Evolutionary conservation across 2,329 filamentous ascomycete genomes (phyloP).

Genomic region (Xylariaceae sp.): DNA sequence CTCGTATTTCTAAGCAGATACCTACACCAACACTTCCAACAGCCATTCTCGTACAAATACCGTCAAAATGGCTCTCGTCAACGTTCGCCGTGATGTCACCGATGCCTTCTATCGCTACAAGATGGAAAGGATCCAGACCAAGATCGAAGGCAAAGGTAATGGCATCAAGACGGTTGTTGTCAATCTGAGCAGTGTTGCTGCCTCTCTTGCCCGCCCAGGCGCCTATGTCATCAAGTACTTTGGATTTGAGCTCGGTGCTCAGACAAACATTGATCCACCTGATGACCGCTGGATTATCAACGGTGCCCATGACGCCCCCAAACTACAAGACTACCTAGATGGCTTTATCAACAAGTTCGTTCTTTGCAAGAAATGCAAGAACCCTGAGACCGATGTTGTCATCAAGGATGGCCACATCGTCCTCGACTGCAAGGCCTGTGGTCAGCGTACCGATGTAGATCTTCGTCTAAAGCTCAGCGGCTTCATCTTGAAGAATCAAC

Average conservation of each 20-base stretch:
- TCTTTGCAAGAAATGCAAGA: constrained; percentile 99
- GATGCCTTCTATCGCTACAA: constrained; percentile 99
- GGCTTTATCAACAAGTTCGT: constrained; percentile 99
- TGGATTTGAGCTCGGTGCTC: constrained; percentile 96
- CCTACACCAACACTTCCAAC: constrained; percentile 11
- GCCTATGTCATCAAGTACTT: constrained; percentile 99
- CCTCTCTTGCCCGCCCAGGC: constrained; percentile 89
- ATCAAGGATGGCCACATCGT: constrained; percentile 93
- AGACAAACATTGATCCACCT: constrained; percentile 96
- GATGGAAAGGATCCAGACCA: constrained; percentile 98
- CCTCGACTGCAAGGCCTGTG: constrained; percentile 98
- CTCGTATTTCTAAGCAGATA: constrained; percentile 27
- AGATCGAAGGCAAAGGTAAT: constrained; percentile 99
- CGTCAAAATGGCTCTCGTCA: constrained; percentile 92
- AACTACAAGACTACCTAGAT: constrained; percentile 97
- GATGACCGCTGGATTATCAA: constrained; percentile 99
- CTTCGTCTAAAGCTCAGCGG: constrained; percentile 93
- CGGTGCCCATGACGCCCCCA: constrained; percentile 90
- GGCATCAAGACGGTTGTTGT: constrained; percentile 99
- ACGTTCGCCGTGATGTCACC: constrained; percentile 96
- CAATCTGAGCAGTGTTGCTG: constrained; percentile 92
- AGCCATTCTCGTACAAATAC: constrained; percentile 42
- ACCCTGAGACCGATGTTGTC: constrained; percentile 94
- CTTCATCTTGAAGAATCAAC: constrained; percentile 96
- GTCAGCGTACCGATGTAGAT: constrained; percentile 89